Evolutionary conservation across 306 rosid species (phyloP), one percentile per base, ranked within the genome.

Genomic region (Benincasa hispida): DNA sequence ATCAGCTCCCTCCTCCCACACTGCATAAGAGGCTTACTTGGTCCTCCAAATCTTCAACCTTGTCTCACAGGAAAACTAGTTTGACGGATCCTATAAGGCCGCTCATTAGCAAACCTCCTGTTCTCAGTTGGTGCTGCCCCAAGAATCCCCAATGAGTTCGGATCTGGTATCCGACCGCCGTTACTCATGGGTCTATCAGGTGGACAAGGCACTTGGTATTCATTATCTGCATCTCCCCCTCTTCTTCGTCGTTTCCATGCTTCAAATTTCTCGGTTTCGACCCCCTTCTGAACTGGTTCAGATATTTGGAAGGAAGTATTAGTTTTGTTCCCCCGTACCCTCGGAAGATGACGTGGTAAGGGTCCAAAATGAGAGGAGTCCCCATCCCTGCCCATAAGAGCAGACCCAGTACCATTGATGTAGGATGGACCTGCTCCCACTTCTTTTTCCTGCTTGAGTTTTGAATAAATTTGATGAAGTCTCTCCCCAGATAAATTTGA

Each of bases 401-500:
- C 88, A 81, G 92, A 85, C 28, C 74, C 77, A 13, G 91, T 80
- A 25, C 91, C 98, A 76, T 91, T 91, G 75, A 53, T 77, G 58
- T 85, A 87, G 67, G 99, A 95, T 51, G 97, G 90, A 60, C 97
- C 96, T 32, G 83, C 88, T 81, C 89, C 95, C 41, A 83, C 96
- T 25, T 85, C 87, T 78, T 88, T 87, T 88, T 92, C 97, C 86
- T 82, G 89, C 83, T 85, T 87, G 74, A 95, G 99, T 82, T 95
- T 90, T 34, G 96, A 86, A 82, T 95, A 90, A 68, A 95, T 95
- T 83, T 95, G 97, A 77, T 85, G 91, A 69, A 95, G 98, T 78
- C 97, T 87, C 85, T 91, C 99, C 76, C 99, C 99, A 3, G 99
- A 89, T 28, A 95, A 91, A 87, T 95, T 93, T 76, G 98, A 95